phyloP scores from a whole-genome alignment of 2,329 filamentous ascomycete species.

The Madurella mycetomatis region DNA sequence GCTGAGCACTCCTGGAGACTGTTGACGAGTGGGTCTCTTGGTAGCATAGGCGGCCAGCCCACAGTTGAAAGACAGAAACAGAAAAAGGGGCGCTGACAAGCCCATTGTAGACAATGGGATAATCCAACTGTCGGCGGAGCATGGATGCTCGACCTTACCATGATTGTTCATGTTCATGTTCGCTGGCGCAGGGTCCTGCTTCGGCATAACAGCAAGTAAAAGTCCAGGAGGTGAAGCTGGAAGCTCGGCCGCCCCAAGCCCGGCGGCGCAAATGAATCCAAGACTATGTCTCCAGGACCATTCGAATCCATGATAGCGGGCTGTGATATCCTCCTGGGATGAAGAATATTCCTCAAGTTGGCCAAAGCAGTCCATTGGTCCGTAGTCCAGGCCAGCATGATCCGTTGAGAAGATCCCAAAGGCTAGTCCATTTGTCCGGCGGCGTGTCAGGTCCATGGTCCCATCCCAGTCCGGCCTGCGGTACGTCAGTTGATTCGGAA shows the following conservation, averaged over 20 bases:
- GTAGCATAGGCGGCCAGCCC: too few species aligned
- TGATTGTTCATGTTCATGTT: neutral
- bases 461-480: slow-evolving; percentile 13
- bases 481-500: slow-evolving; percentile 20
- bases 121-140: neutral
- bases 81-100: neutral
- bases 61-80: too few species aligned
- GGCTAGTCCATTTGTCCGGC: neutral
- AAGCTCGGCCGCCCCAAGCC: neutral
- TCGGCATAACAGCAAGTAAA: neutral
- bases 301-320: neutral
- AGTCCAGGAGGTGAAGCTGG: neutral
- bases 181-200: neutral
- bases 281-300: neutral
- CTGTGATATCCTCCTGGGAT: neutral
- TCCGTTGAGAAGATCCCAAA: neutral
- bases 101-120: neutral
- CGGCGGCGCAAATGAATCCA: slow-evolving; percentile 1
- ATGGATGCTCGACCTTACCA: slow-evolving; percentile 11
- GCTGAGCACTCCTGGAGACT: neutral
- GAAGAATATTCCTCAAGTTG: neutral
- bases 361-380: slow-evolving; percentile 1
- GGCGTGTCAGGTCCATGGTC: slow-evolving; percentile 1
- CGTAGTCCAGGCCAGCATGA: slow-evolving; percentile 5
- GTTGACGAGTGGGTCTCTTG: too few species aligned